These are phyloP conservation scores for Trichoderma sp. DNA, from an alignment of 2,329 filamentous ascomycete genomes.

Conservation along the genomic window DNA sequence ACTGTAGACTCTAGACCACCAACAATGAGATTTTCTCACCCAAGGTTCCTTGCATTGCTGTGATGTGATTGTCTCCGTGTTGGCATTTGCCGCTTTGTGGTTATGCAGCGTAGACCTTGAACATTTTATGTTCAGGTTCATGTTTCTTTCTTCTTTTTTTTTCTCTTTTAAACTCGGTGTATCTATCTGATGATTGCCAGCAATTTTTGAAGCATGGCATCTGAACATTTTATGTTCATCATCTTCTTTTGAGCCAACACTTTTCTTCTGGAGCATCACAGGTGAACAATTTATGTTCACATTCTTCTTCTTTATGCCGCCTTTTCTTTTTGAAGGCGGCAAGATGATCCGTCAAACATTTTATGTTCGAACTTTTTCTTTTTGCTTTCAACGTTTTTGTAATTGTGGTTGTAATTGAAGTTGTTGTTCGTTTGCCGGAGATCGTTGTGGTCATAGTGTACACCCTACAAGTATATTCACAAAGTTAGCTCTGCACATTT, in stretches of 20 bases:
- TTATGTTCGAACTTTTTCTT: background rate
- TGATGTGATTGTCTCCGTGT: background rate
- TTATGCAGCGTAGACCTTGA: background rate
- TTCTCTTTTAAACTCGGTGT: background rate
- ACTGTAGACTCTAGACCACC: slow-evolving; percentile 3
- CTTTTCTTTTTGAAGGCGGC: background rate
- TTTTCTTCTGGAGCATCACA: background rate
- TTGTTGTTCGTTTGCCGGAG: background rate
- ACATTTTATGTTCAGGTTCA: background rate
- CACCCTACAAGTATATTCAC: too few relatives aligned
- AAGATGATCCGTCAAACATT: background rate
- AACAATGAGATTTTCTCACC: background rate
- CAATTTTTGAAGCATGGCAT: background rate
- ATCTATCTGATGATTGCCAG: background rate
- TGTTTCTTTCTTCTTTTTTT: slow-evolving; percentile 5
- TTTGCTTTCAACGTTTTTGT: background rate
- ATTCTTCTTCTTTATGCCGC: background rate
- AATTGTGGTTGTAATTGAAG: background rate
- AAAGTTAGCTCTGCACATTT: too few relatives aligned
- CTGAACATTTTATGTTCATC: background rate
- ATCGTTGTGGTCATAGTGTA: background rate
- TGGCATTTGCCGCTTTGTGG: background rate
- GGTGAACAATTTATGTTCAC: background rate
- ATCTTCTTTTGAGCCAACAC: background rate
- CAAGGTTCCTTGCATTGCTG: background rate